These are phyloP conservation scores for Meyerozyma smithsonii DNA, from an alignment of 1,139 yeast genomes.

Conservation along the genomic window DNA sequence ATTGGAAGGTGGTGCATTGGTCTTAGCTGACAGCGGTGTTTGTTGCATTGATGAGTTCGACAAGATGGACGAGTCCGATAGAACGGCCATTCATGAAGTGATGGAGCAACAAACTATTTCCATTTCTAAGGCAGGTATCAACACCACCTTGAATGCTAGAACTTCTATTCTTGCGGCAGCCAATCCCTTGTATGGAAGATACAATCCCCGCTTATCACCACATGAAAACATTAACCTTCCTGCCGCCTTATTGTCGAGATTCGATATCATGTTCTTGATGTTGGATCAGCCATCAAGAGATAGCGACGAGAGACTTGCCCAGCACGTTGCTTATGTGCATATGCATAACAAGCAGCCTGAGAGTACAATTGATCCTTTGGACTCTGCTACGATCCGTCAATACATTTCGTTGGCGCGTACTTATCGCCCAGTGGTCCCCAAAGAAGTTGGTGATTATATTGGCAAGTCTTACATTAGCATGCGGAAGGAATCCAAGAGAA, in stretches of 20 bases:
- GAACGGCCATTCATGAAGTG: constrained; percentile 98
- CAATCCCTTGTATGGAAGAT: constrained; percentile 93
- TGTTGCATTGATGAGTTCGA: constrained; percentile 99
- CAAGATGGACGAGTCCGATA: constrained; percentile 95
- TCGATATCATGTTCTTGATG: constrained; percentile 82
- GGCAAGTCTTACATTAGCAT: constrained; percentile 83
- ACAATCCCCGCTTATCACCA: constrained; percentile 86
- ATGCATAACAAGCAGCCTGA: constrained; percentile 88
- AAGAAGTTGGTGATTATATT: constrained; percentile 82
- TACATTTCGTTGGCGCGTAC: constrained; percentile 84
- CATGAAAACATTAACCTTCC: constrained; percentile 95
- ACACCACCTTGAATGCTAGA: constrained; percentile 94
- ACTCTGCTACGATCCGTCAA: constrained; percentile 77
- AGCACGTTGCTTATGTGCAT: constrained; percentile 93
- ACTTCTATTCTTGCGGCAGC: constrained; percentile 97
- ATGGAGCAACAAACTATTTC: constrained; percentile 99
- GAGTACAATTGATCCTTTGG: constrained; percentile 70
- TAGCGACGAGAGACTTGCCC: constrained; percentile 79
- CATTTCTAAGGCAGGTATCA: constrained; percentile 96
- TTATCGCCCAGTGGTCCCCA: constrained; percentile 82
- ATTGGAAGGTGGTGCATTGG: constrained; percentile 97
- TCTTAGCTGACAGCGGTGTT: constrained; percentile 94
- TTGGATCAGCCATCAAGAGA: constrained; percentile 83
- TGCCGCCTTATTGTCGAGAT: constrained; percentile 93
- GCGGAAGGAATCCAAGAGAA: constrained; percentile 84